Percentiles rank a stretch among this genome's conserved stretches.
These are phyloP conservation scores for Blastocystis sp. DNA, from an alignment of 352 stramenopile species.

Conservation along the genomic window DNA sequence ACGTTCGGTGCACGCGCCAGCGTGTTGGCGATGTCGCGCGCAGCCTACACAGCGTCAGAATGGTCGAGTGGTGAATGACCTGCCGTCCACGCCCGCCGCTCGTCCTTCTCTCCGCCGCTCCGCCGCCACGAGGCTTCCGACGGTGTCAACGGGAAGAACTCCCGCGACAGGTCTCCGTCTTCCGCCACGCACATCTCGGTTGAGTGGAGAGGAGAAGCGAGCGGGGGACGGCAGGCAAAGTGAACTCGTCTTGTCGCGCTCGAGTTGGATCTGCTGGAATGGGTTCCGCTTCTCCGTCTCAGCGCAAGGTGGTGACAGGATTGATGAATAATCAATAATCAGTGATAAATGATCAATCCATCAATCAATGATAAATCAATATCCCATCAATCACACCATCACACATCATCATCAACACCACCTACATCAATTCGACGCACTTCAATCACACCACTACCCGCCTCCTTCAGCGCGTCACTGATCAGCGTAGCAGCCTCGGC, in stretches of 20 bases:
- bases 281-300: too few relatives aligned
- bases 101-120: not conserved
- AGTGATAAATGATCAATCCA: too few relatives aligned
- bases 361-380: too few relatives aligned
- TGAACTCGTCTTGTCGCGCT: too few relatives aligned
- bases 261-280: too few relatives aligned
- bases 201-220: too few relatives aligned
- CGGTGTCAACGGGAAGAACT: not conserved
- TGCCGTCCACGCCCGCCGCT: not conserved
- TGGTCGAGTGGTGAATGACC: not conserved
- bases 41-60: slow-evolving; percentile 65
- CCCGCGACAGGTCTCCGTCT: not conserved
- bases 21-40: slow-evolving; percentile 95
- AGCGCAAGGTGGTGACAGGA: too few relatives aligned
- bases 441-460: slow-evolving; percentile 92
- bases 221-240: too few relatives aligned
- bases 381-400: too few relatives aligned
- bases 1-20: slow-evolving; percentile 90
- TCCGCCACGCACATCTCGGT: too few relatives aligned
- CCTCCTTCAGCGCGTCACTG: slow-evolving; percentile 90
- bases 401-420: not conserved
- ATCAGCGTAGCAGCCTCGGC: slow-evolving; percentile 91
- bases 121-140: too few relatives aligned
- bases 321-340: too few relatives aligned
- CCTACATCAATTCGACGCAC: slow-evolving; percentile 88